These are phyloP conservation scores for Penicillium coffeae DNA, from an alignment of 495 filamentous ascomycete species.

Conservation along the genomic window DNA sequence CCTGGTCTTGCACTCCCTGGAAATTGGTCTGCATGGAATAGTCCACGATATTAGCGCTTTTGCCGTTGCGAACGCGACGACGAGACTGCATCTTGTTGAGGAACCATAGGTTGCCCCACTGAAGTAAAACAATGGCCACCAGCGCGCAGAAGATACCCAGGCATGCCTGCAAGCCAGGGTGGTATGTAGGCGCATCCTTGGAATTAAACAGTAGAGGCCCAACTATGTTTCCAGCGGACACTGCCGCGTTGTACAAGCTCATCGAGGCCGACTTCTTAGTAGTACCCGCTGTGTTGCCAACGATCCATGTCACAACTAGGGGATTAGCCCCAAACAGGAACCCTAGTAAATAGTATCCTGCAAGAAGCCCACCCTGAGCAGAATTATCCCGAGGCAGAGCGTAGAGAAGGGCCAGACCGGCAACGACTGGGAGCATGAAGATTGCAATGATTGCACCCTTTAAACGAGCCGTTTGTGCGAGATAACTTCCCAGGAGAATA, in stretches of 20 bases:
- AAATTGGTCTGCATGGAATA: constrained; percentile 48
- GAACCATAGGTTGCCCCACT: constrained; percentile 48
- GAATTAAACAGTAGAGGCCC: constrained; percentile 44
- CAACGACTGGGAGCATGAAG: constrained; percentile 53
- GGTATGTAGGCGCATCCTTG: constrained; percentile 46
- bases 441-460: constrained; percentile 48
- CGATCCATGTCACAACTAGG: constrained; percentile 48
- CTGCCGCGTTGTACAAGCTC: constrained; percentile 44
- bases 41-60: constrained; percentile 53
- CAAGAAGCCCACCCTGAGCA: constrained; percentile 43
- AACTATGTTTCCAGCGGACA: constrained; percentile 45
- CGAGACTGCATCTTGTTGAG: constrained; percentile 52
- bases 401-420: constrained; percentile 54
- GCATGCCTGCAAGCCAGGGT: constrained; percentile 51
- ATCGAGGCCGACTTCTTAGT: constrained; percentile 54
- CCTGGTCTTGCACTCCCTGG: constrained; percentile 20
- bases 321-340: constrained; percentile 56
- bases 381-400: constrained; percentile 39
- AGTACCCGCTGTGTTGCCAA: constrained; percentile 46
- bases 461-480: constrained; percentile 45
- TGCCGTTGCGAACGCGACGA: constrained; percentile 53
- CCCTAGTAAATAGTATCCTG: constrained; percentile 59
- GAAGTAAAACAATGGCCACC: constrained; percentile 44
- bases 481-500: constrained; percentile 40
- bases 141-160: constrained; percentile 55